Percentiles rank a stretch among this genome's conserved stretches.
Conservation (phyloP, 345 rosid genomes). For the Eucalyptus grandis region DNA sequence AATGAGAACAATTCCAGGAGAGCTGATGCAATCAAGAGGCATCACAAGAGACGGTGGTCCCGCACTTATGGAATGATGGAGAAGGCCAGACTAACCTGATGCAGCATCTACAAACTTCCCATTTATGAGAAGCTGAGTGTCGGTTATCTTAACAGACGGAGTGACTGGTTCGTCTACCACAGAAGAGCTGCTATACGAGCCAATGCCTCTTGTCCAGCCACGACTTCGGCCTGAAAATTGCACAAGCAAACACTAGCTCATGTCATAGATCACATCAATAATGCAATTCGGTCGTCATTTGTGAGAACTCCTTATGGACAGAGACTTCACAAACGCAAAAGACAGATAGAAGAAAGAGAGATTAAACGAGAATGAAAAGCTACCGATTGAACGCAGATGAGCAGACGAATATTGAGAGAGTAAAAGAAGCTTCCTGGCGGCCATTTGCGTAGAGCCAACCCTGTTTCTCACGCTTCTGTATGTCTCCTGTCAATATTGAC, state of each 20-base stretch:
- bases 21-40: not conserved
- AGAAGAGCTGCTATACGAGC: conserved; percentile 36
- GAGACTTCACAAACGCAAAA: not conserved
- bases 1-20: not conserved
- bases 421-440: not conserved
- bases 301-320: not conserved
- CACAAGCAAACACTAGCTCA: not conserved
- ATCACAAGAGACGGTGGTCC: not conserved
- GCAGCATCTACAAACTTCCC: conserved; percentile 84
- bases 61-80: not conserved
- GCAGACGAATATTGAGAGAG: not conserved
- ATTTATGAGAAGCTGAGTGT: conserved; percentile 58
- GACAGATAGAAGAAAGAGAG: not conserved
- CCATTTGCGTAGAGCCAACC: not conserved
- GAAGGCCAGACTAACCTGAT: conserved; percentile 41
- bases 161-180: conserved; percentile 38
- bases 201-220: conserved; percentile 16
- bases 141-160: conserved; percentile 48
- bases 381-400: not conserved
- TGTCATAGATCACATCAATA: not conserved
- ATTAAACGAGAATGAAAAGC: not conserved
- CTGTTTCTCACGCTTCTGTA: not conserved
- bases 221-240: conserved; percentile 22
- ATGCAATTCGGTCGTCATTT: not conserved
- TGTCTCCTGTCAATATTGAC: not conserved